Conservation (phyloP, 768 basidiomycete species). For the Suillus brevipes region DNA sequence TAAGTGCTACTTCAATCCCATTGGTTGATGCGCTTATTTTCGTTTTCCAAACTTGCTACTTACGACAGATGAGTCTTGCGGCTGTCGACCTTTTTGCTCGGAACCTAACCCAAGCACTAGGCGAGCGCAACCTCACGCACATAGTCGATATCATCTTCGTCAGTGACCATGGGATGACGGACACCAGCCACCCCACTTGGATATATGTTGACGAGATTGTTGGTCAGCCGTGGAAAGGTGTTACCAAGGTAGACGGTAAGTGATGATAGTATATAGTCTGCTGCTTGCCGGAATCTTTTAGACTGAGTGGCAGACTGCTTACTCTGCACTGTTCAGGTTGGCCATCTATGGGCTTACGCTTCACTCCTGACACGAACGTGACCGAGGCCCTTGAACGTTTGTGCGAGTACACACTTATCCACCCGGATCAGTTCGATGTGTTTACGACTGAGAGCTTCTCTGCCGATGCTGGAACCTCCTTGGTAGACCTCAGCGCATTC, state of each 20-base stretch:
- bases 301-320: constrained; percentile 16
- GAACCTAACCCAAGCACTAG: constrained; percentile 62
- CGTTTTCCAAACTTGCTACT: neutral
- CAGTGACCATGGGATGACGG: constrained; percentile 90
- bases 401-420: neutral
- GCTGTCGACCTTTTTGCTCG: constrained; percentile 75
- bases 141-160: constrained; percentile 91
- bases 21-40: neutral
- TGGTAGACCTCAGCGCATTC: neutral
- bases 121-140: constrained; percentile 71
- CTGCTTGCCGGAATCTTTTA: constrained; percentile 14
- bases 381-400: constrained; percentile 57
- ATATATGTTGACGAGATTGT: constrained; percentile 79
- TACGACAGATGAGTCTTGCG: constrained; percentile 56
- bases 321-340: constrained; percentile 57
- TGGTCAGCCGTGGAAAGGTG: constrained; percentile 65
- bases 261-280: neutral
- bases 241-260: constrained; percentile 28
- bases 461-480: neutral
- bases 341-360: constrained; percentile 87
- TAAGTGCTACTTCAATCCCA: constrained; percentile 33
- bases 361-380: constrained; percentile 57
- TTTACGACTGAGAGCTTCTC: constrained; percentile 21
- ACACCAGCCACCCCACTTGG: constrained; percentile 75
- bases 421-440: constrained; percentile 67